These are phyloP conservation scores for Umbilicus rupestris DNA, from an alignment of 164 flowering plant genomes.

Conservation along the genomic window DNA sequence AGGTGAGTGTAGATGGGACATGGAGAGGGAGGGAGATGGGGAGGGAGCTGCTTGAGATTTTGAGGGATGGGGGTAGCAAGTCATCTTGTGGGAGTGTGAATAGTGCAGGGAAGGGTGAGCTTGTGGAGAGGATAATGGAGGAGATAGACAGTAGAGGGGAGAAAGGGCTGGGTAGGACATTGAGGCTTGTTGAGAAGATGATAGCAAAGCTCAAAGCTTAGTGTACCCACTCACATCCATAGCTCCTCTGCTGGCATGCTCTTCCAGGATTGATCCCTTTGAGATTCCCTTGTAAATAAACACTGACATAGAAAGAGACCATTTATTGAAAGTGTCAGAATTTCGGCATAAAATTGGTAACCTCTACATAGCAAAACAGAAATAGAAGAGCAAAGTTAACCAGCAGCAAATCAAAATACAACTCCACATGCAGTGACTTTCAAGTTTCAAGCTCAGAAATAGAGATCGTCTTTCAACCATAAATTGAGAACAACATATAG, in stretches of 20 bases:
- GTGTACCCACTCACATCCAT: not conserved
- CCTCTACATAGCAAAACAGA: not conserved
- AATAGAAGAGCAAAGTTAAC: too few species aligned
- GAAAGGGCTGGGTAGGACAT: constrained; percentile 16
- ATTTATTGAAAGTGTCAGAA: not conserved
- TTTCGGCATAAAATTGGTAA: not conserved
- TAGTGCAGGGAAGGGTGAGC: constrained; percentile 14
- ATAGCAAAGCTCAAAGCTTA: constrained; percentile 30
- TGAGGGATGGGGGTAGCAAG: constrained; percentile 27
- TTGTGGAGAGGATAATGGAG: constrained; percentile 34
- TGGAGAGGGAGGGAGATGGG: constrained; percentile 33
- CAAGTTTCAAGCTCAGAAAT: too few species aligned
- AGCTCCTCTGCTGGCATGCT: not conserved
- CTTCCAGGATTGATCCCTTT: not conserved
- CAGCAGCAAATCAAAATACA: too few species aligned
- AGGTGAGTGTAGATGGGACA: constrained; percentile 50
- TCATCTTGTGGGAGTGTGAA: constrained; percentile 12
- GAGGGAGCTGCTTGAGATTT: constrained; percentile 26
- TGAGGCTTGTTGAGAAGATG: constrained; percentile 49
- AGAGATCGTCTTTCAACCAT: too few species aligned
- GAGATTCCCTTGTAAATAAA: not conserved
- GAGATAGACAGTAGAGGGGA: constrained; percentile 39
- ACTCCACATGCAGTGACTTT: too few species aligned
- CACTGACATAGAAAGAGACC: not conserved
- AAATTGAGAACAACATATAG: too few species aligned